phyloP scores from a whole-genome alignment of 192 early-diverging fungal species.

The Umbelopsis sp. region DNA sequence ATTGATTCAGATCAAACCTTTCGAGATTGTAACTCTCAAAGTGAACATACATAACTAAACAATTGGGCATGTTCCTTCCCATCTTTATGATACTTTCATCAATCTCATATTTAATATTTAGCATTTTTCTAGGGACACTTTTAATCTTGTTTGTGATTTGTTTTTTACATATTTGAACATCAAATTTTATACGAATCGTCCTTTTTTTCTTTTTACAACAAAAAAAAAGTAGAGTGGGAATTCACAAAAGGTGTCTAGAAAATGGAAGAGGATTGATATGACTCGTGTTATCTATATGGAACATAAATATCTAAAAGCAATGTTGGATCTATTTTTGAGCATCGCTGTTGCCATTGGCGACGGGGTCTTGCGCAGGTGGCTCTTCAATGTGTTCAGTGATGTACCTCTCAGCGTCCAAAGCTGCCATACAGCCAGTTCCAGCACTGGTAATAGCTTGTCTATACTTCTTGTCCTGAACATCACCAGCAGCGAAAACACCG shows the following conservation, averaged over 20 bases:
- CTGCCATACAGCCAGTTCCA: slow-evolving; percentile 97
- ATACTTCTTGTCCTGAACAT: slow-evolving; percentile 96
- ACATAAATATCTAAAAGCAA: not conserved
- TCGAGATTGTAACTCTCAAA: slow-evolving; percentile 68
- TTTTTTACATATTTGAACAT: too few species aligned
- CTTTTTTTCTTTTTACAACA: too few species aligned
- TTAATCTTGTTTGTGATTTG: too few species aligned
- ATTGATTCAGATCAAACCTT: slow-evolving; percentile 58
- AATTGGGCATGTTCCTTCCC: not conserved
- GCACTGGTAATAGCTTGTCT: slow-evolving; percentile 98
- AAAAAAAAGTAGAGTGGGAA: too few species aligned
- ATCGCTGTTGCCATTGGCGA: not conserved
- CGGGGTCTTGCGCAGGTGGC: not conserved
- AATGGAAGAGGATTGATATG: not conserved
- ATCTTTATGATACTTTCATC: not conserved
- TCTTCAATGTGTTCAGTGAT: slow-evolving; percentile 69
- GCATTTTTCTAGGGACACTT: slow-evolving; percentile 21
- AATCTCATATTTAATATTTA: not conserved
- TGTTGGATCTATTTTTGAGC: slow-evolving; percentile 2
- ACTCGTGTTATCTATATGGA: not conserved
- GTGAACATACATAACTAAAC: slow-evolving; percentile 26
- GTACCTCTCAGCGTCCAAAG: slow-evolving; percentile 95
- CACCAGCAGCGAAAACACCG: slow-evolving; percentile 97
- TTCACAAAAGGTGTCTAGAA: too few species aligned
- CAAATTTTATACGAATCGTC: too few species aligned